Base-by-base conservation (phyloP, 208 protist species). In the Trypanosoma avium region DNA sequence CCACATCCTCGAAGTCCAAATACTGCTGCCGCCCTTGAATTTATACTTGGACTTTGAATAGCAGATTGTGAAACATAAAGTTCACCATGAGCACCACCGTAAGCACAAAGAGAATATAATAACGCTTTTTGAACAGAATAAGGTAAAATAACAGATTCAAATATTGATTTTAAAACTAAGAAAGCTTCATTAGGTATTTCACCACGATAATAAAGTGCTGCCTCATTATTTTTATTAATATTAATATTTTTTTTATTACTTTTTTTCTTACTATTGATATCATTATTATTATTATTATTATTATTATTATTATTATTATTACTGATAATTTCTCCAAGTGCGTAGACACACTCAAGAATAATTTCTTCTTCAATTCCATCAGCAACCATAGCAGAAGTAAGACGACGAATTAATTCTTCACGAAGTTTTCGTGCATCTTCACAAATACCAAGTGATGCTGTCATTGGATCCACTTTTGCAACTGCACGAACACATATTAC, bases 1-100 rank as follows among this genome's bases (percentile, higher is more conserved):
- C 86, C 86, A 52, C 81, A 86, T 9, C 68, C 81, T 12, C 83
- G 81, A 13, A 93, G 63, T 9, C 78, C 86, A 50, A 85, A 86
- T 12, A 74, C 74, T 3, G 86, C 82, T 4, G 82, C 86, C 0
- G 74, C 70, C 8, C 82, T 71, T 17, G 63, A 65, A 0, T 49
- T 47, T 24, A 70, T 67, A 40, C 62, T 46, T n/a, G 63, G 15
- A 58, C 70, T 72, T 38, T 85, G 73, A 55, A 87, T 67, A 32
- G 73, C 71, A 43, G 73, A 75, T 57, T 88, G 72, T 19, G 73
- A 85, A 19, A 70, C 62, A 55, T 87, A 87, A 33, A 85, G 43
- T 73, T 89, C 82, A 4, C 82, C 86, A 47, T 87, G 73, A 12
- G 61, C 61, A 26, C 79, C 82, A 49, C 86, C 81, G 67, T 83